Evolutionary conservation across 2,329 filamentous ascomycete genomes (phyloP), one percentile per base, ranked within the genome.

Genomic region (Ascochyta clinopodiicola): DNA sequence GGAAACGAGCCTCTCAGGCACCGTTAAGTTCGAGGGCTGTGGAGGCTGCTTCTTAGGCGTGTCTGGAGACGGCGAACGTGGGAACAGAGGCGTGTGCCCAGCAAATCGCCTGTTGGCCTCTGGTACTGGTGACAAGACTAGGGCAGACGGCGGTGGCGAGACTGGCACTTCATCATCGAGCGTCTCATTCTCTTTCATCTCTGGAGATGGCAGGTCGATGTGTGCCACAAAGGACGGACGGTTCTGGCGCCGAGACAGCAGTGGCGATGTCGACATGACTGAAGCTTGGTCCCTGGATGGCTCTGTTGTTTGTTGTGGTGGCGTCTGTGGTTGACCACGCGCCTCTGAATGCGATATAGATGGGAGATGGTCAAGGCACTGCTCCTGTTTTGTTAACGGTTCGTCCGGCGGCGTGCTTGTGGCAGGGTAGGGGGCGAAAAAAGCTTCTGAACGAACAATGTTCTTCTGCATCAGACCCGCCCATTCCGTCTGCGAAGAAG

Each of bases 31-130:
- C 8, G 48, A 29, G 24, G 51, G 38, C 2, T 59, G 37, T 2
- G 62, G 60, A 9, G 61, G 62, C 13, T 38, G 38, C 31, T 17
- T 47, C 35, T 51, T 44, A 3, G 59, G 57, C 25, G 6, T 39
- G 7, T 46, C 32, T 31, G 38, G 44, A 10, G 37, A 47, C 6
- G 47, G 47, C 8, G 52, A 56, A 7, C 52, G 32, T 12, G 70
- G 66, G 17, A 70, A 58, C 35, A 74, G 56, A 12, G 74, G 74
- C 1, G 74, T 76, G 50, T 76, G 74, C 3, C 74, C 74, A 13
- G 74, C 74, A 56, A 73, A 67, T 25, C 69, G 67, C 31, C 43
- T 70, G 46, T 76, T 75, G 29, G 68, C 66, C 29, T 63, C 67
- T 9, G 73, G 73, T 5, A 75, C 56, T 1, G 74, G 74, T 6